Evolutionary conservation across 257 asterid genomes (phyloP).

Genomic region (Ocimum tenuiflorum): DNA sequence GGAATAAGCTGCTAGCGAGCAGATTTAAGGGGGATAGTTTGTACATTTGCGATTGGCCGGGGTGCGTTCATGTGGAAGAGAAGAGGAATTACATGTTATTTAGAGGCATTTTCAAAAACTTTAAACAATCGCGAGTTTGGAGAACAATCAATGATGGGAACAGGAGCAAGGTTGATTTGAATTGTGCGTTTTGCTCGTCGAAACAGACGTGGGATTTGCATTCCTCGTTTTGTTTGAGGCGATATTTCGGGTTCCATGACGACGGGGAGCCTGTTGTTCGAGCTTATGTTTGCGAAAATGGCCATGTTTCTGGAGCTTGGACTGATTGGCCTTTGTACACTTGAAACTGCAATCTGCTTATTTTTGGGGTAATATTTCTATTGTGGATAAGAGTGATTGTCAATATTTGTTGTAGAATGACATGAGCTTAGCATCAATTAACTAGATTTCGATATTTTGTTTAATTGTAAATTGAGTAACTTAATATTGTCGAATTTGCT

Average conservation of each 20-base stretch:
- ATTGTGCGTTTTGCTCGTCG: conserved; percentile 63
- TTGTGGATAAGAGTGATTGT: neutral
- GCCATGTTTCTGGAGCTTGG: conserved; percentile 97
- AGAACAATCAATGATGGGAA: conserved; percentile 83
- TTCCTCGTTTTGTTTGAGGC: conserved; percentile 75
- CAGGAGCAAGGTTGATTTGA: conserved; percentile 45
- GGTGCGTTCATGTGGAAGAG: conserved; percentile 79
- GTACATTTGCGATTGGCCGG: conserved; percentile 90
- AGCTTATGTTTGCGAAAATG: conserved; percentile 86
- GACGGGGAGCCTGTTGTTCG: conserved; percentile 92
- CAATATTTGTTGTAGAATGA: neutral
- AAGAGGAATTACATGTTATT: conserved; percentile 84
- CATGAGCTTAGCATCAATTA: neutral
- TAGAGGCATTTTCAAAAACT: conserved; percentile 76
- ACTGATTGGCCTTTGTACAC: conserved; percentile 86
- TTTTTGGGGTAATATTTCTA: neutral
- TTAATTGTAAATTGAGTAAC: neutral
- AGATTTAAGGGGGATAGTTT: conserved; percentile 73
- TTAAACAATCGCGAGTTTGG: conserved; percentile 88
- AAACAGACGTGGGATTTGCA: conserved; percentile 77
- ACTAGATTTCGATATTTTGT: neutral
- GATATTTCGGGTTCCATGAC: conserved; percentile 75
- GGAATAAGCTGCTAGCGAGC: conserved; percentile 72
- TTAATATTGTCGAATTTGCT: neutral
- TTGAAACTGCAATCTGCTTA: conserved; percentile 22